Base-by-base conservation (phyloP, 2,329 filamentous ascomycete genomes). In the Triangularia verruculosa region DNA sequence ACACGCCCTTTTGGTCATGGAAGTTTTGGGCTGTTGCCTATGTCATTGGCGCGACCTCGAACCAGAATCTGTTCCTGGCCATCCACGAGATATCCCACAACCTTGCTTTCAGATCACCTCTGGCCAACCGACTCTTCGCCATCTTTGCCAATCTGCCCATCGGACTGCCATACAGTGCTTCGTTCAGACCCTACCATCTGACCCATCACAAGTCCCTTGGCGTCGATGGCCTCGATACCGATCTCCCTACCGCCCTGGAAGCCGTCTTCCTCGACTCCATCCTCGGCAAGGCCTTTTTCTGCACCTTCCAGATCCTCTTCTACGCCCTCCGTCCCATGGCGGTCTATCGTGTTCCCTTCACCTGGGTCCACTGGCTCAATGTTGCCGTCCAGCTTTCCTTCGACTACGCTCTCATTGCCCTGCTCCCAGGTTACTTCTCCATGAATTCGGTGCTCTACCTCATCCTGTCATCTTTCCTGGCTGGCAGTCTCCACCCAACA, bases 61-160 rank as follows among this genome's bases (percentile, higher is more conserved):
- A 98, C 82, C 95, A 99, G 82, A 99, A 99, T 78, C 86, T 98
- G 58, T 99, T 99, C 81, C 88, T 99, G 51, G 93, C 95, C 64
- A 99, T 99, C 74, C 95, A 99, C 80, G 95, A 99, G 79, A 98
- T 99, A 76, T 96, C 92, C 15, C 95, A 99, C 80, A 99, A 99
- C 75, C 83, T 99, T 67, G 95, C 94, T 34, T 98, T 98, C 83
- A 87, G 87, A 69, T 93, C 87, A 25, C 84, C 91, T 1, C 75
- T 88, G 51, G 89, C 87, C 66, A 99, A 99, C 79, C 84, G 95
- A 20, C 74, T 97, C 59, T 84, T 98, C 68, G 95, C 95, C 69
- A 91, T 99, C 66, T 87, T 97, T 74, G 95, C 95, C 66, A 99
- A 99, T 77, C 81, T 99, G 55, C 95, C 95, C 56, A 99, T 99